Evolutionary conservation across 495 filamentous ascomycete genomes (phyloP), one percentile per base, ranked within the genome.

Genomic region (Astrocystis sublimbata): DNA sequence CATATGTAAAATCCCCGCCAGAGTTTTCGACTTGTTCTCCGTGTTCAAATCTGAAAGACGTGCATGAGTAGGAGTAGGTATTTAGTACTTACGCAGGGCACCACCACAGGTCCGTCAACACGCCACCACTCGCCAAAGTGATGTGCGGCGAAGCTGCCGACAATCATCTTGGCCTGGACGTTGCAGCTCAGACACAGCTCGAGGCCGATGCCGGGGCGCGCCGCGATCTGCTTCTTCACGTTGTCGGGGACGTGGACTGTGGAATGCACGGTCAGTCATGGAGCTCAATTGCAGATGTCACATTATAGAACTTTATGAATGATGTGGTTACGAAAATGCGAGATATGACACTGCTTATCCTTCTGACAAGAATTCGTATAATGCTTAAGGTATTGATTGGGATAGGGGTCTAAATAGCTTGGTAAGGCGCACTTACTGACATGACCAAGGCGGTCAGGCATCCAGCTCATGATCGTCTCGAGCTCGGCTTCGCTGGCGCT

Each of bases 131-230:
- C 78, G n/a, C 85, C 84, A 71, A 92, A 90, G 79, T 92, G 89
- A 77, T 91, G 89, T 59, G 85, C 84, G 45, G 78, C 69, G 68
- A 88, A 89, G 3, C 84, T 83, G 0, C 90, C 90, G 0, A 67
- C 63, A 57, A 88, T 86, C 85, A 96, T 83, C 65, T 86, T 85
- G 3, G 88, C 88, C 65, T 88, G 83, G 15, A 94, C 89, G 73
- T 94, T 93, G 71, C 91, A 93, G 50, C 85, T 89, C 64, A 94
- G 75, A 55, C 90, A 93, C 47, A 96, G 64, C 74, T 96, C 92
- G 24, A 96, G 66, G 5, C 87, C 88, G 13, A 92, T 65, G 19
- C 68, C 71, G 7, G 72, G 68, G 19, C 79, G 77, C 4, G 41
- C 50, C 36, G 73, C 68, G 61, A 93, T 88, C 68, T 83, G 79